Conservation (phyloP, 129 eudicot species). For the Tagetes erecta region DNA sequence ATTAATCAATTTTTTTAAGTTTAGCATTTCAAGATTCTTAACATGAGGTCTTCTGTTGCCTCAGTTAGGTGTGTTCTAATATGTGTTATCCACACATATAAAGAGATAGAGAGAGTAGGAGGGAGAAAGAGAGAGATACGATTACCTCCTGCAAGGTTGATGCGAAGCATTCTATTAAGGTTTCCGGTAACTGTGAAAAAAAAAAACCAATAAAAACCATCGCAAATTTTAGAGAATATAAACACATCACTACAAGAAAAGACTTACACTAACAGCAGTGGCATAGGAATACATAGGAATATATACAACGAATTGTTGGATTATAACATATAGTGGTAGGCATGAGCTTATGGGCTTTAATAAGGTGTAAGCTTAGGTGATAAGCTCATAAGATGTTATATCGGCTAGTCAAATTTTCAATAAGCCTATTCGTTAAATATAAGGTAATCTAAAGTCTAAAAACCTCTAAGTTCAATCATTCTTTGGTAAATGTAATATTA, state of each 20-base stretch:
- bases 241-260: neutral
- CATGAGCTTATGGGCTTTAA: neutral
- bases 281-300: slow-evolving; percentile 16
- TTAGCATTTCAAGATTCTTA: neutral
- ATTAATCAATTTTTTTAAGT: neutral
- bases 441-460: neutral
- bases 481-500: neutral
- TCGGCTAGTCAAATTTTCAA: neutral
- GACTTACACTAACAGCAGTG: neutral
- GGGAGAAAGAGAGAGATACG: slow-evolving; percentile 10
- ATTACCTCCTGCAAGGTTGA: slow-evolving; percentile 58
- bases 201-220: neutral
- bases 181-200: slow-evolving; percentile 48
- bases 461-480: neutral
- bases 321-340: neutral
- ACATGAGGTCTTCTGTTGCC: neutral
- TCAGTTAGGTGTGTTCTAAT: neutral
- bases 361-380: neutral
- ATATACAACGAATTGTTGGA: neutral
- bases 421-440: neutral
- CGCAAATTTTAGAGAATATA: neutral
- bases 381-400: neutral
- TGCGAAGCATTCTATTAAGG: slow-evolving; percentile 40
- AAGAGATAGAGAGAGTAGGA: neutral
- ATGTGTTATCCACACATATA: neutral